Evolutionary conservation across 768 basidiomycete genomes (phyloP).

Genomic region (Crucibulum laeve): DNA sequence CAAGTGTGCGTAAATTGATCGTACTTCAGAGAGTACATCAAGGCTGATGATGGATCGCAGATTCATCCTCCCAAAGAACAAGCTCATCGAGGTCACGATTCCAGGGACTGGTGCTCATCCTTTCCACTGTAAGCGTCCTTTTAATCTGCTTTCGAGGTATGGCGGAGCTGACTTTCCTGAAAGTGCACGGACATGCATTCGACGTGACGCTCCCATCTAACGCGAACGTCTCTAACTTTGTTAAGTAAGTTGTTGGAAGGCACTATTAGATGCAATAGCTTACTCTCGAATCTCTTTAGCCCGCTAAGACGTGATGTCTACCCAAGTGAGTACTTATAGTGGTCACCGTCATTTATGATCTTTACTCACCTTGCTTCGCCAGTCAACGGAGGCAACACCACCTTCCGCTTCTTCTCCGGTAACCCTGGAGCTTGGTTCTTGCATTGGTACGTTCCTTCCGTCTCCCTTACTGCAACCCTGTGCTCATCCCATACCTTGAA

Average conservation of each 20-base stretch:
- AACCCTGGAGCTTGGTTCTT: constrained; percentile 6
- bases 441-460: constrained; percentile 5
- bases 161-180: not conserved
- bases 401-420: constrained; percentile 6
- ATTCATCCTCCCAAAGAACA: constrained; percentile 10
- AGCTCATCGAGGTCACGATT: constrained; percentile 15
- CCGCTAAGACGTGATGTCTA: constrained; percentile 11
- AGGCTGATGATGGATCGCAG: not conserved
- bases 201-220: constrained; percentile 10
- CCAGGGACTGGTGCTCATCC: constrained; percentile 12
- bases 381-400: constrained; percentile 4
- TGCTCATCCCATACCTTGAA: not conserved
- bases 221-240: constrained; percentile 8
- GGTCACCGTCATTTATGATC: not conserved
- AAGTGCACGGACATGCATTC: constrained; percentile 13
- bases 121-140: constrained; percentile 9
- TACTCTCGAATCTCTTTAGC: not conserved
- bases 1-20: not conserved
- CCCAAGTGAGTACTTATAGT: not conserved
- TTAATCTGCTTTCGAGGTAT: not conserved
- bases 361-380: not conserved
- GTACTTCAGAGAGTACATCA: not conserved
- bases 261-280: not conserved
- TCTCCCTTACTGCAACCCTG: not conserved
- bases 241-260: constrained; percentile 1